Evolutionary conservation across 2,329 filamentous ascomycete genomes (phyloP), one percentile per base, ranked within the genome.

Genomic region (Dothideomycetes sp.): DNA sequence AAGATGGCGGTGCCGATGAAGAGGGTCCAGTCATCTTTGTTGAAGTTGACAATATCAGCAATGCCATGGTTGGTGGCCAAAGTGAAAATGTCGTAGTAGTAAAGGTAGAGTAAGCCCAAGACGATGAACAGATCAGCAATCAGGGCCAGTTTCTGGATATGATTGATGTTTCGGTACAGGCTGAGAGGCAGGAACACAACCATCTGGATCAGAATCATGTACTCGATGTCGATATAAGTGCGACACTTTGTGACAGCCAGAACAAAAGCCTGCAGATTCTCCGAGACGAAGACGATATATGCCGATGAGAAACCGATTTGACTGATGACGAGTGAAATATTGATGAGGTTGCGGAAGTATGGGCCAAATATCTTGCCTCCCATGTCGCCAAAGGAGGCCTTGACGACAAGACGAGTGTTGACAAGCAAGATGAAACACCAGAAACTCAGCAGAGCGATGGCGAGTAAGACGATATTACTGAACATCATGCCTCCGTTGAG

Each of bases 1-100:
- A 98, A 98, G 59, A 98, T 96, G 19, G 93, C 91, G 0, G 93
- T 98, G 47, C 91, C 93, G 53, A 98, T 98, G 61, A 98, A 96
- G 4, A 98, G 73, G 0, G 91, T 94, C 91, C 93, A 98, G 59
- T 87, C 82, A 46, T 82, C 78, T 28, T 81, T 64, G 67, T 98
- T 98, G 72, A 98, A 96, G 55, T 82, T 73, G 51, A 83, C 76
- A 55, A 96, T 88, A 58, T 98, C 91, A 4, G 86, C 74, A 17
- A 94, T 64, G 10, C 86, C 86, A 43, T 74, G 67, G 40, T 85
- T 71, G 33, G 67, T 69, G 47, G 78, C 78, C 37, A 98, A 79
- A 2, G 89, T 95, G 51, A 83, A 68, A 48, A 96, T 73, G 56
- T 96, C 91, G 64, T 87, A 96, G 67, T 94, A 96, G 59, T 95